Evolutionary conservation across 495 filamentous ascomycete genomes (phyloP), one percentile per base, ranked within the genome.

Genomic region (Xylaria curta): DNA sequence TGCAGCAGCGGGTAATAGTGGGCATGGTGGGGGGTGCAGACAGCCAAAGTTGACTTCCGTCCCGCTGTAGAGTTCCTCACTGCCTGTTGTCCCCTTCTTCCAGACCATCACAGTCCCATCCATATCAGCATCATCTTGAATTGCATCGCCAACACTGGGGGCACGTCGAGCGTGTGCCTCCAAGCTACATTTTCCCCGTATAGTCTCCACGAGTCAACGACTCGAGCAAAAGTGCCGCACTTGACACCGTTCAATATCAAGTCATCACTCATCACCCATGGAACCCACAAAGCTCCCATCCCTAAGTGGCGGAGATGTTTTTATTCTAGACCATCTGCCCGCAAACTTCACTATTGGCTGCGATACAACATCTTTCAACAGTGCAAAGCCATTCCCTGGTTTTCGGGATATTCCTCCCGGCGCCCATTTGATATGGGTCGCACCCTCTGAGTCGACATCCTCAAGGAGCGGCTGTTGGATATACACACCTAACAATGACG

Each of bases 401-500:
- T 83, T 92, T 70, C 86, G 87, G 40, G 82, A 88, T 54, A 74
- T 92, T 15, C 87, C 90, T 1, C 77, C 85, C 0, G 89, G 90
- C 6, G 79, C 82, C 40, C 90, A 92, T 74, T 84, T 90, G 70
- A 76, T 86, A 54, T 89, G 86, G 81, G 83, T 90, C 7, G 87
- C 89, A 70, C 84, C 85, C 17, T 81, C 85, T 1, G 81, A 84
- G 19, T 78, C 78, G 21, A 78, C 77, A 28, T 83, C 84, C 0
- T 74, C 83, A 8, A 85, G 90, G 21, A 87, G 84, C 70, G 90
- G 88, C 15, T 87, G 85, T 69, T 92, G 90, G 90, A 84, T 91
- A 75, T 67, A 79, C 51, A 82, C 88, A 2, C 71, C 76, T 21
- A 56, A 73, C 68, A 54, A 68, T n/a, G 40, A 44, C 4, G 69